Evolutionary conservation across 495 filamentous ascomycete species (phyloP), one percentile per base, ranked within the genome.

Genomic region (Pyronema domesticum): DNA sequence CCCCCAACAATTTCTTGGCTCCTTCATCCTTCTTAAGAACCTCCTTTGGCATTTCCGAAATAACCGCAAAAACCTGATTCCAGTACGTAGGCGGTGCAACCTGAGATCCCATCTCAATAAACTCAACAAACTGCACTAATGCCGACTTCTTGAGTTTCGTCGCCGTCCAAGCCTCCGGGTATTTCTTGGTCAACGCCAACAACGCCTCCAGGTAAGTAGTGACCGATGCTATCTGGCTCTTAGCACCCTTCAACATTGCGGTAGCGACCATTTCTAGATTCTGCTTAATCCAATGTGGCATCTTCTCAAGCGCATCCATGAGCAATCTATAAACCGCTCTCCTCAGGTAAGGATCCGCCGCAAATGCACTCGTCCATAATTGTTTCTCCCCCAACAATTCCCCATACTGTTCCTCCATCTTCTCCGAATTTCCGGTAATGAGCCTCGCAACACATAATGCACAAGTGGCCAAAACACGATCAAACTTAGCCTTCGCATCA

Each of bases 21-120:
- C 67, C 64, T 0, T 79, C 72, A 2, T 67, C 61, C n/a, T 60
- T 67, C 10, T 74, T 67, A 33, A 83, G 67, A 4, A 76, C 65
- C 18, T 70, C 63, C 0, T 61, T 51, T 7, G 87, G 85, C 9
- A 95, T 64, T 0, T 64, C 61, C 8, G 69, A 61, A 36, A 95
- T 61, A 0, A 95, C 63, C 19, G 69, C 69, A 42, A 72, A 68
- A 37, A 94, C 58, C 3, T 76, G 75, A 13, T 68, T 59, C 91
- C 91, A 98, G 64, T 78, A 94, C 4, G 74, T 74, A 2, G 72
- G 67, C 2, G 76, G 68, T 9, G 82, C 79, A 7, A 76, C 77
- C 59, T 94, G 83, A 0, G 89, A 93, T 45, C 93, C 91, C 60
- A 80, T 80, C 53, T 82, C 78, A n/a, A 95, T 70, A 60, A 93